Evolutionary conservation across 257 asterid genomes (phyloP).

Genomic region (Eucommia ulmoides): DNA sequence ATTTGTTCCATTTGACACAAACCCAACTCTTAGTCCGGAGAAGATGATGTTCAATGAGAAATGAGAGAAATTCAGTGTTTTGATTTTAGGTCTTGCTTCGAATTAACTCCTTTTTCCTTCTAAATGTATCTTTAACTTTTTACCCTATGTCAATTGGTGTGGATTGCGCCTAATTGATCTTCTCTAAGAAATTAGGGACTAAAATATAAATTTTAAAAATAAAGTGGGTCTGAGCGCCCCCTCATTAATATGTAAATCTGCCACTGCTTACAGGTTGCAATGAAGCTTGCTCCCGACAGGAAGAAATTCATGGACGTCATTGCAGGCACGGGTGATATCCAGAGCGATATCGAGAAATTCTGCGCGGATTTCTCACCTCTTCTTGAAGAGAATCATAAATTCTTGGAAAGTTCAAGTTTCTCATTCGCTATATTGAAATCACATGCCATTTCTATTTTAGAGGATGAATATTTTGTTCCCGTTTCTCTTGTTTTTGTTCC

Average conservation of each 20-base stretch:
- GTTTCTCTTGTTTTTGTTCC: neutral
- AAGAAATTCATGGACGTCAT: slow-evolving; percentile 76
- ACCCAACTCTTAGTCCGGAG: too few relatives aligned
- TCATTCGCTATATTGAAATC: neutral
- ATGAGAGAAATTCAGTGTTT: too few relatives aligned
- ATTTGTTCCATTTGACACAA: too few relatives aligned
- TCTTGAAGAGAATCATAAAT: slow-evolving; percentile 94
- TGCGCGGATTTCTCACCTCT: slow-evolving; percentile 68
- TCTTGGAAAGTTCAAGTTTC: slow-evolving; percentile 33
- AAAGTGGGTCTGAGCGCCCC: too few relatives aligned
- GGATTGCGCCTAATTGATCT: too few relatives aligned
- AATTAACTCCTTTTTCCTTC: neutral
- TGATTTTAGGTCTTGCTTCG: too few relatives aligned
- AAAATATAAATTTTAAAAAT: too few relatives aligned
- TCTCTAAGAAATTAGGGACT: too few relatives aligned
- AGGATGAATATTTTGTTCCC: neutral
- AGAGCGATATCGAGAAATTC: slow-evolving; percentile 60
- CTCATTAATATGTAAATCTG: too few relatives aligned
- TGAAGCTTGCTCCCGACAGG: slow-evolving; percentile 99
- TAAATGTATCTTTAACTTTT: neutral
- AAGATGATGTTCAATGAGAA: too few relatives aligned
- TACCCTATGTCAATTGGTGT: slow-evolving; percentile 5
- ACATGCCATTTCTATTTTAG: neutral
- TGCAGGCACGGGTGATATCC: slow-evolving; percentile 56
- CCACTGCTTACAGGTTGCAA: slow-evolving; percentile 74